These are phyloP conservation scores for Coniochaeta sp. DNA, from an alignment of 2,329 filamentous ascomycete genomes.

Conservation along the genomic window DNA sequence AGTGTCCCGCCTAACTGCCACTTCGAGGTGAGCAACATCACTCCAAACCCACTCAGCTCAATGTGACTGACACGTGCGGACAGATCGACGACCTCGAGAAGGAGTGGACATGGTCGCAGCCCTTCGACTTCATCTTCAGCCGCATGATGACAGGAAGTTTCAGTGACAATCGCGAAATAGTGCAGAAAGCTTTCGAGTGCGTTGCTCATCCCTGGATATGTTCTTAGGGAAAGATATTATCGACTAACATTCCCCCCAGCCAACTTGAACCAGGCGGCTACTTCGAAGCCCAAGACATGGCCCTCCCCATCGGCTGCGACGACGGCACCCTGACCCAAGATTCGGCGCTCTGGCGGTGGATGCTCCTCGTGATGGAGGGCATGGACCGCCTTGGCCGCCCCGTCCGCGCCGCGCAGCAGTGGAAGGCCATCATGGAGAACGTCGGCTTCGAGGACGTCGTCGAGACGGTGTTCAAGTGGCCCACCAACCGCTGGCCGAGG, in stretches of 20 bases:
- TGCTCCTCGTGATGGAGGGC: constrained; percentile 3
- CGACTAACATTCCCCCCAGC: background rate
- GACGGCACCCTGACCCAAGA: constrained; percentile 10
- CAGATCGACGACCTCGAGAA: constrained; percentile 14
- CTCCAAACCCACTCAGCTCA: too few relatives aligned
- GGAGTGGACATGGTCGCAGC: constrained; percentile 12
- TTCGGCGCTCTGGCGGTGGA: constrained; percentile 5
- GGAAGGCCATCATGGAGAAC: constrained; percentile 12
- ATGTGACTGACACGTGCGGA: too few relatives aligned
- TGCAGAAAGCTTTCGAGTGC: constrained; percentile 9
- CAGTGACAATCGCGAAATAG: constrained; percentile 6
- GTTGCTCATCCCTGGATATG: background rate
- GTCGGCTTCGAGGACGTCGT: constrained; percentile 19
- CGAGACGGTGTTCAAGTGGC: constrained; percentile 17
- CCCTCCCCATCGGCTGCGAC: constrained; percentile 9
- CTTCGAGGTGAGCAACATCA: too few relatives aligned
- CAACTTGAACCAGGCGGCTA: constrained; percentile 14
- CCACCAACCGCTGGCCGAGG: constrained; percentile 21
- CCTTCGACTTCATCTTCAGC: constrained; percentile 12
- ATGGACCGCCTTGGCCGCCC: constrained; percentile 7
- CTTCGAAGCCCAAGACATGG: constrained; percentile 11
- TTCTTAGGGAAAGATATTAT: too few relatives aligned
- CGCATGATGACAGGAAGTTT: constrained; percentile 12
- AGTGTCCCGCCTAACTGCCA: constrained; percentile 11
- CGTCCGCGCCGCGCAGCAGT: constrained; percentile 4